phyloP scores from a whole-genome alignment of 306 rosid genomes.

The Trifolium dubium region DNA sequence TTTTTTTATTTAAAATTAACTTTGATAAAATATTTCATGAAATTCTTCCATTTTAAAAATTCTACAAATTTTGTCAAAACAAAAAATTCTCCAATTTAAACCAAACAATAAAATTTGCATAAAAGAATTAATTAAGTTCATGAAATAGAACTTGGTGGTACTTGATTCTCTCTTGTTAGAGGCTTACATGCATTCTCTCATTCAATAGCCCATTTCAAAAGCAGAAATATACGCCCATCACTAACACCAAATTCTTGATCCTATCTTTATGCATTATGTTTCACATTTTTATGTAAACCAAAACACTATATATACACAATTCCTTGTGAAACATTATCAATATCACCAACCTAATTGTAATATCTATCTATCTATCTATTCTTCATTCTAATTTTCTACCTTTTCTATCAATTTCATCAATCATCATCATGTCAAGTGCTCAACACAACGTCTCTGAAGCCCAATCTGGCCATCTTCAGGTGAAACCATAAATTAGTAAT shows the following conservation, averaged over 20 bases:
- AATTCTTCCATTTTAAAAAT: too few species aligned
- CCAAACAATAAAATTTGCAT: too few species aligned
- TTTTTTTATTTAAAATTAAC: too few species aligned
- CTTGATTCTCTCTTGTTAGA: conserved; percentile 17
- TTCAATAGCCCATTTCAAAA: conserved; percentile 35
- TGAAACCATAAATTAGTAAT: neutral
- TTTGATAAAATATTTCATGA: too few species aligned
- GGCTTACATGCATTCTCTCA: conserved; percentile 1
- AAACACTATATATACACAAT: conserved; percentile 35
- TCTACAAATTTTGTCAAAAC: too few species aligned
- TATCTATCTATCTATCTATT: neutral
- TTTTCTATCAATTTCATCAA: neutral
- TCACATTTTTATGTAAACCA: conserved; percentile 1
- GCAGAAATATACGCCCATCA: conserved; percentile 42
- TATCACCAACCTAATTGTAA: neutral
- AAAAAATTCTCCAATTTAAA: too few species aligned
- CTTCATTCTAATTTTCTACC: neutral
- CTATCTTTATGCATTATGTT: conserved; percentile 31
- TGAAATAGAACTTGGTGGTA: conserved; percentile 12
- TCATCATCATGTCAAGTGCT: conserved; percentile 55
- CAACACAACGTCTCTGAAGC: conserved; percentile 45
- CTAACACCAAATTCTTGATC: neutral
- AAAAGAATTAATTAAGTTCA: too few species aligned
- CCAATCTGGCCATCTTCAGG: conserved; percentile 39
- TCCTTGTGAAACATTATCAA: neutral